phyloP scores from a whole-genome alignment of 2,329 filamentous ascomycete species.

The Xylariales sp. region DNA sequence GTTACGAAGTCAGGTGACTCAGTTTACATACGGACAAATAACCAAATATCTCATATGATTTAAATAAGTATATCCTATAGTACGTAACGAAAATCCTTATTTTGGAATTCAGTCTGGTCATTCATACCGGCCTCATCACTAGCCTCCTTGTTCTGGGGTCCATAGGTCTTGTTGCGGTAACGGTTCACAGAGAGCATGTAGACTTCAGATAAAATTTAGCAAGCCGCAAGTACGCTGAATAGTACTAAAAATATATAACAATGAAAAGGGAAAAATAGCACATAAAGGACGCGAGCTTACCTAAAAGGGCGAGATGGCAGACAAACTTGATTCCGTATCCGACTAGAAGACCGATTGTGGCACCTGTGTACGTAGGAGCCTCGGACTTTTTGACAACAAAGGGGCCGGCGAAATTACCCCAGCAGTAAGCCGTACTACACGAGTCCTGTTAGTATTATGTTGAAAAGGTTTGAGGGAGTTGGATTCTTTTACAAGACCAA shows the following conservation, averaged over 20 bases:
- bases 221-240: not conserved
- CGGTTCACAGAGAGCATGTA: conserved; percentile 8
- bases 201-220: not conserved
- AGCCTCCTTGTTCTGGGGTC: conserved; percentile 49
- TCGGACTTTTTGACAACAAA: conserved; percentile 53
- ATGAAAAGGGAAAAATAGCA: too few relatives aligned
- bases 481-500: conserved; percentile 47
- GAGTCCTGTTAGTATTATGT: not conserved
- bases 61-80: not conserved
- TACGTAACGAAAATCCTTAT: conserved; percentile 57
- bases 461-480: not conserved
- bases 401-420: conserved; percentile 54
- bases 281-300: not conserved
- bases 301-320: not conserved
- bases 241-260: too few relatives aligned
- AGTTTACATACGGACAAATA: too few relatives aligned
- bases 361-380: conserved; percentile 50
- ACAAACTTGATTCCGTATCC: conserved; percentile 51
- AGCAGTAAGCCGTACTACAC: conserved; percentile 53
- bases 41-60: too few relatives aligned
- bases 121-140: conserved; percentile 56
- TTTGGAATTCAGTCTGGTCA: conserved; percentile 56
- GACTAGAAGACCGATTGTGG: conserved; percentile 54
- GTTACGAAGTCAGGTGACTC: too few relatives aligned
- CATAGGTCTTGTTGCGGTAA: conserved; percentile 53